phyloP scores from a whole-genome alignment of 345 rosid species.

The Balakata baccata region DNA sequence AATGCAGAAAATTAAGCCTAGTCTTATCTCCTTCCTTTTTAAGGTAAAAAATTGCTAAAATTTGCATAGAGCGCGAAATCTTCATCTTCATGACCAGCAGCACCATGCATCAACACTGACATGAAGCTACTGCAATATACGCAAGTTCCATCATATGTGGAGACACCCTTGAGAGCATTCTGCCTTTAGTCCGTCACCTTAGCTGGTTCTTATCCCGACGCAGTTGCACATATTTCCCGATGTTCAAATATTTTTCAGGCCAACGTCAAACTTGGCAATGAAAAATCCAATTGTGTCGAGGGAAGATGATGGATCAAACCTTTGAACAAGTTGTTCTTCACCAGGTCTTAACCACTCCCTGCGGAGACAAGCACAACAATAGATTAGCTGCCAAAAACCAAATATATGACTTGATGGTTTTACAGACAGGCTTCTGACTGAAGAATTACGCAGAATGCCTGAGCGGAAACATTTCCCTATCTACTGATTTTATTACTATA shows the following conservation, averaged over 20 bases:
- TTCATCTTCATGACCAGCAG: too few species aligned
- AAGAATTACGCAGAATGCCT: neutral
- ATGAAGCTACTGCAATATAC: too few species aligned
- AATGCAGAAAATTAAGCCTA: too few species aligned
- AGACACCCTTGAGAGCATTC: too few species aligned
- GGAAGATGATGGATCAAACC: slow-evolving; percentile 82
- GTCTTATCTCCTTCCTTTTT: too few species aligned
- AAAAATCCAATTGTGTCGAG: slow-evolving; percentile 94
- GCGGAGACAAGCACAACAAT: neutral
- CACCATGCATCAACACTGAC: too few species aligned
- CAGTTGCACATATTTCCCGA: neutral
- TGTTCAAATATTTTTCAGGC: slow-evolving; percentile 20
- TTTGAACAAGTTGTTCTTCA: slow-evolving; percentile 85
- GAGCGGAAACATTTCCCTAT: neutral
- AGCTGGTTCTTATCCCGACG: neutral
- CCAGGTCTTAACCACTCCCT: slow-evolving; percentile 97
- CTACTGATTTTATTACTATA: too few species aligned
- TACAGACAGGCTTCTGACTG: neutral
- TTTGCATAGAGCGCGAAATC: too few species aligned
- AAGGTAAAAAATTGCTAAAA: too few species aligned
- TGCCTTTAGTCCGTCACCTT: too few species aligned
- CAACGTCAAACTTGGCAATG: slow-evolving; percentile 79
- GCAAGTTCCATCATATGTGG: too few species aligned
- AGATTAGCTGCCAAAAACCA: too few species aligned
- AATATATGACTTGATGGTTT: neutral